Evolutionary conservation across 352 stramenopile species (phyloP).

Genomic region (Phytophthora pseudosyringae): DNA sequence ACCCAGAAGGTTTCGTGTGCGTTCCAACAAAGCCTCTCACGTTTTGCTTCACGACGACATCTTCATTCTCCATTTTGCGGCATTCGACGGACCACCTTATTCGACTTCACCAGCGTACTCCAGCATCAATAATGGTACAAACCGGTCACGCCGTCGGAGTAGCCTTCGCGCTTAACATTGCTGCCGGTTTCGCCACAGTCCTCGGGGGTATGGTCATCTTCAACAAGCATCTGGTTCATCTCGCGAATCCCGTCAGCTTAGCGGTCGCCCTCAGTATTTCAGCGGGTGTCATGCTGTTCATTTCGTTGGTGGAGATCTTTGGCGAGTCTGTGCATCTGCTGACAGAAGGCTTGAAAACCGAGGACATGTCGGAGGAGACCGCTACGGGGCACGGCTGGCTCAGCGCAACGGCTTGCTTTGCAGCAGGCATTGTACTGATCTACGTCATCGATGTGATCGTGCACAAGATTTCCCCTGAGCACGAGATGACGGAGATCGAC

Average conservation of each 20-base stretch:
- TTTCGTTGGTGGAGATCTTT: conserved; percentile 77
- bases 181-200: conserved; percentile 63
- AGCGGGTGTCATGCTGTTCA: conserved; percentile 81
- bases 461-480: conserved; percentile 41
- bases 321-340: conserved; percentile 45
- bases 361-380: conserved; percentile 38
- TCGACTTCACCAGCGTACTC: background rate
- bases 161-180: conserved; percentile 8
- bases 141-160: conserved; percentile 35
- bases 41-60: background rate
- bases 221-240: conserved; percentile 51
- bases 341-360: conserved; percentile 42
- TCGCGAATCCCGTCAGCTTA: conserved; percentile 66
- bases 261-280: conserved; percentile 84
- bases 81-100: background rate
- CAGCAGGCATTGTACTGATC: conserved; percentile 76
- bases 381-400: conserved; percentile 69
- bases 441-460: conserved; percentile 55
- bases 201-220: conserved; percentile 65
- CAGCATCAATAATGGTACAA: conserved; percentile 35
- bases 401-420: conserved; percentile 87
- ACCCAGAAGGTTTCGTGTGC: too few species aligned
- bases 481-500: conserved; percentile 9
- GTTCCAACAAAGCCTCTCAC: background rate
- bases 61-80: conserved; percentile 2